Evolutionary conservation across 225 moss, liverwort and hornwort genomes (phyloP).

Genomic region (Anthoceros angustus): DNA sequence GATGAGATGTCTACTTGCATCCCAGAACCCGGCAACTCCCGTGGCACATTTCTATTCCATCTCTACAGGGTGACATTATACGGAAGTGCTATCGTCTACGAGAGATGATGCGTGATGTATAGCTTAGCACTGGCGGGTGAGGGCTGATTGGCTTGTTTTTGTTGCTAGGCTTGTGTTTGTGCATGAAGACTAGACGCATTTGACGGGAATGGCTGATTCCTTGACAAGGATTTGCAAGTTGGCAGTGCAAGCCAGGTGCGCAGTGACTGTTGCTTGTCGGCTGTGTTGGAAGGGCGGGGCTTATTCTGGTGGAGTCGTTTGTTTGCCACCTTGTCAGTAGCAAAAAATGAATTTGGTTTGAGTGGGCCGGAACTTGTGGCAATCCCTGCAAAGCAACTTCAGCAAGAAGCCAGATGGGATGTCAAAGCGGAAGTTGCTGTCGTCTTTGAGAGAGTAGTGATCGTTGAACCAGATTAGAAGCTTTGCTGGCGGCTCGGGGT

Average conservation of each 20-base stretch:
- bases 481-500: not conserved
- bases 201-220: conserved; percentile 39
- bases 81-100: too few relatives aligned
- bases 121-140: too few relatives aligned
- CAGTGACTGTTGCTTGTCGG: not conserved
- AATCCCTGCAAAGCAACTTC: conserved; percentile 72
- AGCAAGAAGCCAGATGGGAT: conserved; percentile 63
- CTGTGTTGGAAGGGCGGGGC: not conserved
- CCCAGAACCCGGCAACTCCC: too few relatives aligned
- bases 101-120: too few relatives aligned
- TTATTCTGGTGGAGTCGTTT: not conserved
- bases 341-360: not conserved
- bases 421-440: conserved; percentile 79
- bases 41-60: too few relatives aligned
- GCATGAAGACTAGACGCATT: conserved; percentile 40
- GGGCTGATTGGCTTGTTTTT: too few relatives aligned
- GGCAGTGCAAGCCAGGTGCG: conserved; percentile 75
- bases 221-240: conserved; percentile 77
- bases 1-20: too few relatives aligned
- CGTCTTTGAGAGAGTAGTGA: conserved; percentile 50
- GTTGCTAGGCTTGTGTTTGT: too few relatives aligned
- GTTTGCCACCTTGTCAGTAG: not conserved
- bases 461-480: not conserved
- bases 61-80: too few relatives aligned
- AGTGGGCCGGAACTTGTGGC: conserved; percentile 73